Conservation (phyloP, 208 protist genomes). For the Leishmania arabica region DNA sequence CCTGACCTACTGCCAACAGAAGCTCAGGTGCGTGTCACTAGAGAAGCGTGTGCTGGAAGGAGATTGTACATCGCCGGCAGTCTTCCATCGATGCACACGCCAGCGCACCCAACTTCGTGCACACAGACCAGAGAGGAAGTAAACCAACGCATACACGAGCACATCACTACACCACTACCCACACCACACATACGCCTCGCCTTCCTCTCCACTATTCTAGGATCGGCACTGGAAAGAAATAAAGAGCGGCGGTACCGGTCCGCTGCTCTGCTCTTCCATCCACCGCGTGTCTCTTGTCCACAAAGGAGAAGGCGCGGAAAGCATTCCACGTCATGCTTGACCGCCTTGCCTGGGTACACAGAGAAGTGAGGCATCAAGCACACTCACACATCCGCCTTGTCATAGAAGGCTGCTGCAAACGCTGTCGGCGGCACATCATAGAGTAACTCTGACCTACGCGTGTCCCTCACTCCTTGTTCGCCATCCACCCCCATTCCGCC, state of each 20-base stretch:
- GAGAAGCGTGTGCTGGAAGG: not conserved
- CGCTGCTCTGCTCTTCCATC: not conserved
- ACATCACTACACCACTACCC: not conserved
- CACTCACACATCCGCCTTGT: not conserved
- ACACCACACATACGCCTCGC: not conserved
- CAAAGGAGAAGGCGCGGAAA: not conserved
- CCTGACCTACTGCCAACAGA: not conserved
- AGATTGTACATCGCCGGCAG: not conserved
- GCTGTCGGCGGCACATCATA: not conserved
- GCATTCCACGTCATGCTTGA: not conserved
- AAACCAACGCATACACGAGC: not conserved
- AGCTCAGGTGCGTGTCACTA: not conserved
- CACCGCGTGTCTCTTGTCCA: not conserved
- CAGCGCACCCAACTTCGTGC: not conserved
- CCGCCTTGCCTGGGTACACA: not conserved
- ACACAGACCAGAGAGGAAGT: not conserved
- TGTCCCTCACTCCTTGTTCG: not conserved
- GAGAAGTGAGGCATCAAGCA: not conserved
- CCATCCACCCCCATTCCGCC: not conserved
- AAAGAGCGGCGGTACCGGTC: not conserved
- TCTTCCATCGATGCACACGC: not conserved
- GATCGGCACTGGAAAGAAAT: not conserved
- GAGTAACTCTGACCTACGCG: not conserved
- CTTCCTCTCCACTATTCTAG: not conserved
- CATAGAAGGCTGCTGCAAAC: slow-evolving; percentile 2